Base-by-base conservation (phyloP, 495 filamentous ascomycete species). In the Neurospora cerealis region DNA sequence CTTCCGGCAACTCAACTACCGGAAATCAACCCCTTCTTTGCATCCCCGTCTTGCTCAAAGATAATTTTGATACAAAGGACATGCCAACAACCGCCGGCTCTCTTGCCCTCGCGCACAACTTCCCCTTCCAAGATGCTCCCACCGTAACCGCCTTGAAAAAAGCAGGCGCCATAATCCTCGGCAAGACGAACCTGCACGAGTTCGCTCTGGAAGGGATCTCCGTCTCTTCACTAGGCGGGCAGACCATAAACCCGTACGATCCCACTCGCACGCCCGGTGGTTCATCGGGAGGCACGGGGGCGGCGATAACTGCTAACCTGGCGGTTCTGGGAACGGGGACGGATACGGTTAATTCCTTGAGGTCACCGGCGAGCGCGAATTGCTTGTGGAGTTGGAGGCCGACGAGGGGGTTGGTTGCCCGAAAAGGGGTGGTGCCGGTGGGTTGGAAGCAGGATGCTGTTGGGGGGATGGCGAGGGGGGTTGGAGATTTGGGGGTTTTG, bases 111-210 rank as follows among this genome's bases (percentile, higher is more conserved):
- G 78, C 78, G 32, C 74, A 80, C 7, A 85, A 87, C 19, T 76
- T 74, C 32, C 88, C 88, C 1, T 70, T 72, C 0, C 75, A 72
- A 0, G 86, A 91, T 76, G 86, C 88, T 2, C 80, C 85, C 0
- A 80, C 86, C 0, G 88, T 91, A 0, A 74, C 73, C 13, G 87
- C 84, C 0, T 70, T 92, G 10, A 83, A 79, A 21, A 74, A 81
- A 3, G 88, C 88, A 3, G 90, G 91, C 0, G 88, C 88, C 1
- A 84, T 92, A n/a, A 88, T 92, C 21, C 79, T 92, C 1, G 90
- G 88, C 1, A 92, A 92, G 74, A 81, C 88, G 0, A 92, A 91
- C 78, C 76, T 92, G 15, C 89, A 91, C 76, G 90, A 91, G 39
- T 73, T 92, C 71, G 89, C 90, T 1, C 77, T 92, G 3, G 89